Conservation (phyloP, 441 rosid species). For the Sinapis alba region DNA sequence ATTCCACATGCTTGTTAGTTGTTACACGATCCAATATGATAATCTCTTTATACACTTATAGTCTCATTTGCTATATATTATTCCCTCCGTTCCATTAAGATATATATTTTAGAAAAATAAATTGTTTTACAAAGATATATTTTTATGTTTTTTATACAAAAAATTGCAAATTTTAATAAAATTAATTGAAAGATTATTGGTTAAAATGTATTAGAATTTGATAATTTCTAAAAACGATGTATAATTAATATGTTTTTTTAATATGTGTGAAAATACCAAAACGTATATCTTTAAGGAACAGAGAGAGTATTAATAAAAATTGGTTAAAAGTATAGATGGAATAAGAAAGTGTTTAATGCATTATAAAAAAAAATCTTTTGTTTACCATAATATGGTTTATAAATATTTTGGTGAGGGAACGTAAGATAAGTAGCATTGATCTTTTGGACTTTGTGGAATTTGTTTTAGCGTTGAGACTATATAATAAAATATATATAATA, state of each 20-base stretch:
- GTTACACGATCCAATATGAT: constrained; percentile 22
- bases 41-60: constrained; percentile 1
- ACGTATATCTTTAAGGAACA: no score
- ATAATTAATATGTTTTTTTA: no score
- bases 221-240: no score
- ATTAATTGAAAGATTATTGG: no score
- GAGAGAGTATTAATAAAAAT: background rate
- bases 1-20: constrained; percentile 37
- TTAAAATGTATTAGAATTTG: no score
- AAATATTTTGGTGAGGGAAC: background rate
- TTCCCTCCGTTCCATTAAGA: no score
- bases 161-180: no score
- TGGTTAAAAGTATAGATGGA: background rate
- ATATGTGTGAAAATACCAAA: no score
- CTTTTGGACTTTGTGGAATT: background rate
- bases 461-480: background rate
- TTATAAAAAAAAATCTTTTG: background rate
- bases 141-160: no score
- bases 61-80: background rate
- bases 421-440: background rate
- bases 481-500: background rate
- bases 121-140: no score
- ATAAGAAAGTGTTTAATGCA: background rate
- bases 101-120: no score
- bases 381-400: background rate